These are phyloP conservation scores for Macrocystidia cucumis DNA, from an alignment of 1,284 basidiomycete genomes.

Conservation along the genomic window DNA sequence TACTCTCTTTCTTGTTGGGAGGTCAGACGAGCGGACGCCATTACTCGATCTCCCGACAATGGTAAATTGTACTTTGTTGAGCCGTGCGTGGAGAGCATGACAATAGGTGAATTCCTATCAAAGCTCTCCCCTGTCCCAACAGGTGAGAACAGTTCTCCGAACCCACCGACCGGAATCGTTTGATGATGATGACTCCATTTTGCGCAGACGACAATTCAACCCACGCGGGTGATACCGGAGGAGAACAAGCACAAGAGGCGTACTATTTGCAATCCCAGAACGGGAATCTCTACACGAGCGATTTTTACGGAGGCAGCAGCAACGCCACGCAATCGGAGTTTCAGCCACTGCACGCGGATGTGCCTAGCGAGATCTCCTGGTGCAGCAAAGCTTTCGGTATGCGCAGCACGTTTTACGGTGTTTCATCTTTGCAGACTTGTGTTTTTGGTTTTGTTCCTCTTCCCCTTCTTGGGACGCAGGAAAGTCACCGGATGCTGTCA, in stretches of 20 bases:
- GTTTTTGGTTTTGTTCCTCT: conserved; percentile 1
- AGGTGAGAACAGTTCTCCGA: too few species aligned
- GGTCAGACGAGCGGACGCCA: conserved; percentile 80
- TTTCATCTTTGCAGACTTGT: background rate
- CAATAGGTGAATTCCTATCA: conserved; percentile 49
- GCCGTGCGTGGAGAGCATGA: conserved; percentile 63
- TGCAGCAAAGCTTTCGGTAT: conserved; percentile 73
- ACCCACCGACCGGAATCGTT: too few species aligned
- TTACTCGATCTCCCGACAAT: conserved; percentile 48
- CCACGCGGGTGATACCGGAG: background rate
- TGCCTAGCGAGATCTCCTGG: conserved; percentile 65
- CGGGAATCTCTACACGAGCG: conserved; percentile 68
- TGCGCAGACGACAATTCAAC: background rate
- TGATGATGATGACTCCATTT: background rate
- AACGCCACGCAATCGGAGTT: conserved; percentile 47
- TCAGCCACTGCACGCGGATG: conserved; percentile 46
- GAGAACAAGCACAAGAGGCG: conserved; percentile 13
- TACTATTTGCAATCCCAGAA: conserved; percentile 88
- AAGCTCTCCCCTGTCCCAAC: conserved; percentile 29
- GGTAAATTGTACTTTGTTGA: conserved; percentile 71
- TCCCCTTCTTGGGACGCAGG: conserved; percentile 28
- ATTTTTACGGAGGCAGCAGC: conserved; percentile 27
- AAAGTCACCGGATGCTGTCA: conserved; percentile 75
- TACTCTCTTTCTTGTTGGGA: too few species aligned
- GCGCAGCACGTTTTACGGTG: conserved; percentile 15